Percentiles rank a stretch among this genome's conserved stretches.
These are phyloP conservation scores for Trichoderma guizhouense DNA, from an alignment of 2,329 filamentous ascomycete species.

Conservation along the genomic window DNA sequence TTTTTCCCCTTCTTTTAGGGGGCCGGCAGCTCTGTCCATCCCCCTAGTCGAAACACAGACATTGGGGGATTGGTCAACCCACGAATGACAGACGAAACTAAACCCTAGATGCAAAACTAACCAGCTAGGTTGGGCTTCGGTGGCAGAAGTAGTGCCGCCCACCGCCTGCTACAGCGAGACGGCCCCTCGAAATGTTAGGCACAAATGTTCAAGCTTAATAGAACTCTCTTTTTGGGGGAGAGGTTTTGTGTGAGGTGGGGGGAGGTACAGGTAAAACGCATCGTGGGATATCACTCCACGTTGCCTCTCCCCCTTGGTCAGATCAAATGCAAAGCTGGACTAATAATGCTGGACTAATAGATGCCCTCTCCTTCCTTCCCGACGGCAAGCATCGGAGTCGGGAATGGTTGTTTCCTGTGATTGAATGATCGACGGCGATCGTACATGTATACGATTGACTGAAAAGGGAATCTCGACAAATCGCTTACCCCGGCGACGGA, in stretches of 20 bases:
- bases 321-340: background rate
- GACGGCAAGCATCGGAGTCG: background rate
- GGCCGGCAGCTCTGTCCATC: background rate
- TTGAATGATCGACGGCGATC: slow-evolving; percentile 15
- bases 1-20: background rate
- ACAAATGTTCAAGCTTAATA: background rate
- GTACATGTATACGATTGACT: slow-evolving; percentile 5
- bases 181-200: background rate
- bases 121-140: background rate
- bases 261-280: background rate
- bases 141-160: background rate
- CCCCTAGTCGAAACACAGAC: background rate
- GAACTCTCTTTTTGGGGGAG: background rate
- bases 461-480: slow-evolving; percentile 1
- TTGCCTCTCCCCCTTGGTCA: background rate
- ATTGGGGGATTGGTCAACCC: background rate
- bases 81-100: background rate
- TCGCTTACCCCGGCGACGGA: slow-evolving; percentile 7
- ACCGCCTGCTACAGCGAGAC: background rate
- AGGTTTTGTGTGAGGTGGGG: background rate
- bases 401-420: background rate
- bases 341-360: slow-evolving; percentile 1
- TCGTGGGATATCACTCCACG: background rate
- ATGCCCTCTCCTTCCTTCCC: background rate
- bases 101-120: background rate